Conservation (phyloP, 2,329 filamentous ascomycete species). For the Aaosphaeria pasadenensis region DNA sequence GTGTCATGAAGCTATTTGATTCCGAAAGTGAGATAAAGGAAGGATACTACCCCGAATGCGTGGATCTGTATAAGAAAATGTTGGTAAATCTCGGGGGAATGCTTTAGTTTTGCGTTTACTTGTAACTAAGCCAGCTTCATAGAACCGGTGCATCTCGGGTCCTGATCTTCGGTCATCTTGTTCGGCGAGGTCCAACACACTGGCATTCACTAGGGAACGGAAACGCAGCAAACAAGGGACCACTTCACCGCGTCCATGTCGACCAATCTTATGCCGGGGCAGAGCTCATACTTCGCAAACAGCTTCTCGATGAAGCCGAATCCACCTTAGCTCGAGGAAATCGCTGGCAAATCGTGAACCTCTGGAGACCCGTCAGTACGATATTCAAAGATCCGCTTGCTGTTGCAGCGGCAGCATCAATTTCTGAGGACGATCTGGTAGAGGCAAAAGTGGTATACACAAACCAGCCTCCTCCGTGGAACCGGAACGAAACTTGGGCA, state of each 20-base stretch:
- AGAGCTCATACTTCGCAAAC: conserved; percentile 14
- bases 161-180: conserved; percentile 62
- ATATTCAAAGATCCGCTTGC: conserved; percentile 23
- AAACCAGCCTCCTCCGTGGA: conserved; percentile 1
- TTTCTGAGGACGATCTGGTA: conserved; percentile 13
- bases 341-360: conserved; percentile 26
- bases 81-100: too few species aligned
- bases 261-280: conserved; percentile 46
- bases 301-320: conserved; percentile 2
- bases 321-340: conserved; percentile 1
- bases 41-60: conserved; percentile 18
- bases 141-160: conserved; percentile 53
- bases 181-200: conserved; percentile 42
- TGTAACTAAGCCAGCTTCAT: too few species aligned
- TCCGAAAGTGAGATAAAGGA: conserved; percentile 12
- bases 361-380: conserved; percentile 25
- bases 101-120: too few species aligned
- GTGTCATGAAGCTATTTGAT: conserved; percentile 15
- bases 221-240: conserved; percentile 34
- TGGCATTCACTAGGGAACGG: conserved; percentile 26
- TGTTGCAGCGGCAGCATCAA: conserved; percentile 16
- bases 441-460: conserved; percentile 8
- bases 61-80: conserved; percentile 36
- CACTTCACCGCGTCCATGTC: conserved; percentile 52
- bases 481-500: conserved; percentile 10